phyloP scores from a whole-genome alignment of 2,329 filamentous ascomycete genomes.

The Fusarium circinatum region DNA sequence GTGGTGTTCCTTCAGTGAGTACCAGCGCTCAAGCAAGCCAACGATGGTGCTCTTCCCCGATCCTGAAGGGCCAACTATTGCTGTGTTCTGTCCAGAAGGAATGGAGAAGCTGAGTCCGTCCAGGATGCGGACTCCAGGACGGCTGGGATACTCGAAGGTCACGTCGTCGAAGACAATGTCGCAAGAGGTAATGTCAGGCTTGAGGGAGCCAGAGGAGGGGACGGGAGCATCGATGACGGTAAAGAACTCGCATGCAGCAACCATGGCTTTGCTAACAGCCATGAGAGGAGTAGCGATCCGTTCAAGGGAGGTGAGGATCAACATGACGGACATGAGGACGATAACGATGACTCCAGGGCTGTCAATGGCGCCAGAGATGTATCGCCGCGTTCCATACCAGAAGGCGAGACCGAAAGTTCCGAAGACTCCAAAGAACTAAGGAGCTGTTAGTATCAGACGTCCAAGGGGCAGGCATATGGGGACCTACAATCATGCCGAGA shows the following conservation, averaged over 20 bases:
- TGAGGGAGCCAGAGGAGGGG: constrained; percentile 33
- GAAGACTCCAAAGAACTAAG: constrained; percentile 47
- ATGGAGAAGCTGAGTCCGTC: constrained; percentile 65
- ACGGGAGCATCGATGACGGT: constrained; percentile 44
- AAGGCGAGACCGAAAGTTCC: constrained; percentile 55
- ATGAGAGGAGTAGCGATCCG: constrained; percentile 54
- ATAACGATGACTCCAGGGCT: constrained; percentile 53
- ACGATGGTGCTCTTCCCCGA: constrained; percentile 77
- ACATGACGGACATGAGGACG: constrained; percentile 52
- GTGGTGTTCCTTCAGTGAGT: constrained; percentile 48
- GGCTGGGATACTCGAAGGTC: constrained; percentile 35
- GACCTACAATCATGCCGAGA: constrained; percentile 28
- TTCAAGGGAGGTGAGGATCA: constrained; percentile 49
- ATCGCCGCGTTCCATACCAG: constrained; percentile 56
- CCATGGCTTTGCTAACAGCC: constrained; percentile 46
- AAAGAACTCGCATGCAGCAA: constrained; percentile 46
- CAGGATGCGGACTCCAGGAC: constrained; percentile 31
- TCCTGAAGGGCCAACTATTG: constrained; percentile 75
- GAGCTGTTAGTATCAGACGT: not conserved
- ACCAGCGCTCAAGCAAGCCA: constrained; percentile 74
- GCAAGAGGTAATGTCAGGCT: constrained; percentile 38
- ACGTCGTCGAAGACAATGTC: constrained; percentile 59
- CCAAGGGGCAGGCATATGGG: not conserved
- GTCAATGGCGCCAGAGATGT: constrained; percentile 46
- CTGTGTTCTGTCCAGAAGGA: constrained; percentile 69